A percentile compares a stretch with the other conserved stretches of the same genome.
Evolutionary conservation across 345 rosid species (phyloP).

Genomic region (Stellera chamaejasme): DNA sequence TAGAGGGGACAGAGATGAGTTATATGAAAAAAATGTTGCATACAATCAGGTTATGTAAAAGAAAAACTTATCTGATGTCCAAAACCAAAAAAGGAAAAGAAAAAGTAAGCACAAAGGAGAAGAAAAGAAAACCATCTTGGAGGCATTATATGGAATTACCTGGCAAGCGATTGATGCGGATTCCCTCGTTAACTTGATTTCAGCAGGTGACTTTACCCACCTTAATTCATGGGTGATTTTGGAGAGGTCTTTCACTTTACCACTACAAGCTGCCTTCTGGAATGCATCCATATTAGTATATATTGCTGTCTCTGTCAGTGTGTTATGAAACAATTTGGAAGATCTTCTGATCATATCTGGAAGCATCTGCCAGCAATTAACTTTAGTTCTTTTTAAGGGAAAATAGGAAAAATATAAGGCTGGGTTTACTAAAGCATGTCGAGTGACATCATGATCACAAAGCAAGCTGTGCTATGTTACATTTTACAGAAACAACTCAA

Average conservation of each 20-base stretch:
- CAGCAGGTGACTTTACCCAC: conserved; percentile 83
- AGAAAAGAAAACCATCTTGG: no score
- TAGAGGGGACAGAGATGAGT: no score
- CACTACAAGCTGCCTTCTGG: conserved; percentile 35
- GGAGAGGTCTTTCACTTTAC: conserved; percentile 60
- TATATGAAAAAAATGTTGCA: no score
- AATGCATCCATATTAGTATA: conserved; percentile 68
- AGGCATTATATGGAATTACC: conserved; percentile 34
- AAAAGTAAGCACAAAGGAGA: no score
- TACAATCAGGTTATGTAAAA: no score
- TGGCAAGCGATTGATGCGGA: conserved; percentile 95
- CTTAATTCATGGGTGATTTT: conserved; percentile 58
- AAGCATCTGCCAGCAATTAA: conserved; percentile 57
- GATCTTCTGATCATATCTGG: conserved; percentile 66
- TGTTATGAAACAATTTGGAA: conserved; percentile 72
- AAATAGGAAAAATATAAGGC: conserved; percentile 1
- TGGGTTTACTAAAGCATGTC: conserved; percentile 1
- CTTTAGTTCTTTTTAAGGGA: background rate
- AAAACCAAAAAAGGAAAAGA: no score
- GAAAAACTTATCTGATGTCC: no score
- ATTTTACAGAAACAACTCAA: background rate
- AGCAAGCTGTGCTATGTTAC: background rate
- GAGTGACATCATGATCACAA: background rate
- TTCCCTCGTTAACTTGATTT: conserved; percentile 84
- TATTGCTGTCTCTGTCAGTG: conserved; percentile 44